Evolutionary conservation across 352 stramenopile genomes (phyloP).

Genomic region (Pythium volutum): DNA sequence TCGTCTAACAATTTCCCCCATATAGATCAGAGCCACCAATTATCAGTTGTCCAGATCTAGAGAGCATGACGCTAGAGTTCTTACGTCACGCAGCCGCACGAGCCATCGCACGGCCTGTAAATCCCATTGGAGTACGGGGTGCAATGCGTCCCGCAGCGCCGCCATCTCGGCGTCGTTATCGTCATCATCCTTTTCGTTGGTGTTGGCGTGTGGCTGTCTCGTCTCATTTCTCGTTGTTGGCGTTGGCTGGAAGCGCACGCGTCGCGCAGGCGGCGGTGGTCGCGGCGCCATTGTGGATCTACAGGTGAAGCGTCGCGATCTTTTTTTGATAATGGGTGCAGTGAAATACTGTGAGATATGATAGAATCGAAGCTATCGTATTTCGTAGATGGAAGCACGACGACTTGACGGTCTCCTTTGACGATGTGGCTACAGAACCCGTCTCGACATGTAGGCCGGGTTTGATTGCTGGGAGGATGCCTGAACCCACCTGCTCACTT

Average conservation of each 20-base stretch:
- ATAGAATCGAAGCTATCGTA: not conserved
- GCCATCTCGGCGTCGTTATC: not conserved
- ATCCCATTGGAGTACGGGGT: constrained; percentile 60
- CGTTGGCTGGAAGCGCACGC: constrained; percentile 6
- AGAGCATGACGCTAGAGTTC: not conserved
- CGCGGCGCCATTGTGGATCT: not conserved
- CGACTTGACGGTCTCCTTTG: constrained; percentile 4
- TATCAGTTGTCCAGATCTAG: too few relatives aligned
- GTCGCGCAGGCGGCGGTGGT: not conserved
- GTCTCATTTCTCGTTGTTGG: not conserved
- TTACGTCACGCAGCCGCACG: constrained; percentile 38
- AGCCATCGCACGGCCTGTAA: constrained; percentile 38
- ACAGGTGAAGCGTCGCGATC: constrained; percentile 2
- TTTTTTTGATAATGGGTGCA: constrained; percentile 6
- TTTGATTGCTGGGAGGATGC: not conserved
- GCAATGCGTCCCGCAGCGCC: constrained; percentile 21
- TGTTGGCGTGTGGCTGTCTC: not conserved
- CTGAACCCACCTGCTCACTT: not conserved
- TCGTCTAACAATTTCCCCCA: constrained; percentile 20
- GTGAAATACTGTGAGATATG: not conserved
- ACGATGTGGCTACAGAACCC: constrained; percentile 23
- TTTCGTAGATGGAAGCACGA: not conserved
- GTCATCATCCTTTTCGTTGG: not conserved
- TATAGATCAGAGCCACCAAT: too few relatives aligned
- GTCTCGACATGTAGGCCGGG: not conserved